These are phyloP conservation scores for Polyplosphaeria fusca DNA, from an alignment of 495 filamentous ascomycete species.

Conservation along the genomic window DNA sequence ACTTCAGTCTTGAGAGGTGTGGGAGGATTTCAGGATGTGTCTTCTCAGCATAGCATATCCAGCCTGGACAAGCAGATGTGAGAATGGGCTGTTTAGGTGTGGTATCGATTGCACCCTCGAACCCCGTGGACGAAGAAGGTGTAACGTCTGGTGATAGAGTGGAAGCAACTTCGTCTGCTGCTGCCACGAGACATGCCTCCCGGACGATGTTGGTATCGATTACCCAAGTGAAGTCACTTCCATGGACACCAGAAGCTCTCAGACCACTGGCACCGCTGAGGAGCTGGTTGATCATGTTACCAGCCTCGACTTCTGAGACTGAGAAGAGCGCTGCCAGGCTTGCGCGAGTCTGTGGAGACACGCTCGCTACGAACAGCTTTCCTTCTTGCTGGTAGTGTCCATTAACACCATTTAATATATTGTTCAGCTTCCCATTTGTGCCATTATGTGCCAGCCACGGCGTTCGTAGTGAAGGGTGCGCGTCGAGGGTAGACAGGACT, in stretches of 20 bases:
- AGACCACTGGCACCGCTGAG: constrained; percentile 69
- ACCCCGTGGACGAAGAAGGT: constrained; percentile 22
- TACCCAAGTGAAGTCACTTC: constrained; percentile 79
- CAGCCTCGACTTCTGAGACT: constrained; percentile 68
- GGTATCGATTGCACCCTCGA: constrained; percentile 31
- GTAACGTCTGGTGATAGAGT: constrained; percentile 22
- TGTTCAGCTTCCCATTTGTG: constrained; percentile 34
- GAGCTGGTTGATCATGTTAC: constrained; percentile 77
- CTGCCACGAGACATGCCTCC: constrained; percentile 71
- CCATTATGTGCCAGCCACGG: constrained; percentile 30
- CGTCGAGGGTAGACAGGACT: constrained; percentile 77
- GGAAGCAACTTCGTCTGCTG: constrained; percentile 67
- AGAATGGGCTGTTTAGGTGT: constrained; percentile 69
- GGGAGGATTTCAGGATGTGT: constrained; percentile 90
- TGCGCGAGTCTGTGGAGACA: constrained; percentile 85
- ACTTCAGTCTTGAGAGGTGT: constrained; percentile 87
- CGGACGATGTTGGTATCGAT: constrained; percentile 80
- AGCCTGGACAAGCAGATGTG: constrained; percentile 89
- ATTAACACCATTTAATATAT: constrained; percentile 36
- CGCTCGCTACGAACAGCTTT: constrained; percentile 81
- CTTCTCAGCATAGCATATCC: constrained; percentile 98
- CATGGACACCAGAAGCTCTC: constrained; percentile 61
- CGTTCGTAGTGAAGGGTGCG: constrained; percentile 50
- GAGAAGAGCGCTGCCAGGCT: constrained; percentile 78
- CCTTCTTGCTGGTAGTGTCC: constrained; percentile 42